Percentiles rank a stretch among this genome's conserved stretches.
Conservation (phyloP, 2,329 filamentous ascomycete species). For the Metarhizium brunneum region DNA sequence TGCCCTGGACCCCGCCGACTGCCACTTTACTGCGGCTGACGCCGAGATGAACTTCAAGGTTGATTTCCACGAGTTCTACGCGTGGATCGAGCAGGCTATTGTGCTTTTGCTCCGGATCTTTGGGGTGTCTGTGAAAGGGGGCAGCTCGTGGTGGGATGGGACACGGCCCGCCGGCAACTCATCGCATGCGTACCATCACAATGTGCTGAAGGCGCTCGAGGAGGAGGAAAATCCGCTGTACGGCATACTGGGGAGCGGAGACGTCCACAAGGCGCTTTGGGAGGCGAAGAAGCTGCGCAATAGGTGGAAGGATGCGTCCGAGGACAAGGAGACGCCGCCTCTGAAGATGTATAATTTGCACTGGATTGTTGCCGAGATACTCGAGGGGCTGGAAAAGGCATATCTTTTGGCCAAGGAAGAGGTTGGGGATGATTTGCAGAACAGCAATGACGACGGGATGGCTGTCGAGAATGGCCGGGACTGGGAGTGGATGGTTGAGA, state of each 20-base stretch:
- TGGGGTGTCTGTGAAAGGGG: slow-evolving; percentile 39
- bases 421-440: slow-evolving; percentile 35
- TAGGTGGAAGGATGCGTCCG: slow-evolving; percentile 60
- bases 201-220: slow-evolving; percentile 55
- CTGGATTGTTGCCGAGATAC: slow-evolving; percentile 46
- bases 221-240: slow-evolving; percentile 48
- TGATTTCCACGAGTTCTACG: slow-evolving; percentile 71
- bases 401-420: slow-evolving; percentile 39
- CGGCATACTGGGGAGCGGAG: slow-evolving; percentile 41
- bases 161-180: neutral
- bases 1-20: slow-evolving; percentile 30
- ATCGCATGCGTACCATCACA: slow-evolving; percentile 56
- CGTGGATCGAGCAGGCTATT: slow-evolving; percentile 60
- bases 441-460: slow-evolving; percentile 21
- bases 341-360: slow-evolving; percentile 54
- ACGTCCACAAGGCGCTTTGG: slow-evolving; percentile 48
- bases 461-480: slow-evolving; percentile 21
- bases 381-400: slow-evolving; percentile 50
- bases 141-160: neutral
- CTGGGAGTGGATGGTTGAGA: slow-evolving; percentile 32
- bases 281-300: slow-evolving; percentile 63
- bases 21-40: slow-evolving; percentile 28
- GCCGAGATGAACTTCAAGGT: slow-evolving; percentile 66
- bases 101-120: slow-evolving; percentile 58
- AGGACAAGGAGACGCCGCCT: slow-evolving; percentile 26